These are phyloP conservation scores for Ophiocordyceps sinensis DNA, from an alignment of 2,329 filamentous ascomycete genomes.

Conservation along the genomic window DNA sequence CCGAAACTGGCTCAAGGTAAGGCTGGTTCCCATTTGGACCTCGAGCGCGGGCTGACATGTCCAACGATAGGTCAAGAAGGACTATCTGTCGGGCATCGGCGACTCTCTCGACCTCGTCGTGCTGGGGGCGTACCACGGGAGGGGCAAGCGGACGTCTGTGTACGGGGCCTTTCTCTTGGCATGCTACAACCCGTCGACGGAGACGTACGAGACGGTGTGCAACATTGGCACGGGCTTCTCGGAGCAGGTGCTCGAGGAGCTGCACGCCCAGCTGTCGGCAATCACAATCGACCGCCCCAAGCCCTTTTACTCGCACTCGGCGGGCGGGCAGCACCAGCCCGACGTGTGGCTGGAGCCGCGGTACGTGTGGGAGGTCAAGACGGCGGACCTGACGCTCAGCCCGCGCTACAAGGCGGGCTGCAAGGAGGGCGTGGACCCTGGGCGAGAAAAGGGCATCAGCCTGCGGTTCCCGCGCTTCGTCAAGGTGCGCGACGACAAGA, in stretches of 20 bases:
- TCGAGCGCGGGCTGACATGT: neutral
- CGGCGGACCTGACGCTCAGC: constrained; percentile 83
- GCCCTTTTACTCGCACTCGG: constrained; percentile 82
- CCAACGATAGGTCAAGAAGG: constrained; percentile 71
- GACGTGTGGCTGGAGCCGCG: constrained; percentile 97
- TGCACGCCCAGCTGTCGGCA: constrained; percentile 60
- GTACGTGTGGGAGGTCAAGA: constrained; percentile 95
- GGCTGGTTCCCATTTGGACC: neutral
- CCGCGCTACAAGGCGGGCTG: constrained; percentile 87
- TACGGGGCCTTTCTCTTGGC: constrained; percentile 94
- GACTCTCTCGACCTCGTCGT: constrained; percentile 96
- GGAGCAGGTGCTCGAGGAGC: constrained; percentile 79
- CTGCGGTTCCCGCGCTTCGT: constrained; percentile 89
- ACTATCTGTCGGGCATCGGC: constrained; percentile 85
- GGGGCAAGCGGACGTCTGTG: constrained; percentile 87
- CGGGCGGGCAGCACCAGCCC: constrained; percentile 79
- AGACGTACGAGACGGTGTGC: constrained; percentile 89
- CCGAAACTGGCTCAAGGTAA: constrained; percentile 93
- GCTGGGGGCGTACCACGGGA: constrained; percentile 83
- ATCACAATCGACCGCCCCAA: constrained; percentile 82
- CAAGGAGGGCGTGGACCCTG: constrained; percentile 60
- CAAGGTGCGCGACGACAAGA: constrained; percentile 86
- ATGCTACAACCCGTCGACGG: constrained; percentile 69
- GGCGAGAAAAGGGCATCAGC: constrained; percentile 65
- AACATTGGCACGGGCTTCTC: constrained; percentile 98